Base-by-base conservation (phyloP, 1,284 basidiomycete genomes). In the Sphagnurus paluster region DNA sequence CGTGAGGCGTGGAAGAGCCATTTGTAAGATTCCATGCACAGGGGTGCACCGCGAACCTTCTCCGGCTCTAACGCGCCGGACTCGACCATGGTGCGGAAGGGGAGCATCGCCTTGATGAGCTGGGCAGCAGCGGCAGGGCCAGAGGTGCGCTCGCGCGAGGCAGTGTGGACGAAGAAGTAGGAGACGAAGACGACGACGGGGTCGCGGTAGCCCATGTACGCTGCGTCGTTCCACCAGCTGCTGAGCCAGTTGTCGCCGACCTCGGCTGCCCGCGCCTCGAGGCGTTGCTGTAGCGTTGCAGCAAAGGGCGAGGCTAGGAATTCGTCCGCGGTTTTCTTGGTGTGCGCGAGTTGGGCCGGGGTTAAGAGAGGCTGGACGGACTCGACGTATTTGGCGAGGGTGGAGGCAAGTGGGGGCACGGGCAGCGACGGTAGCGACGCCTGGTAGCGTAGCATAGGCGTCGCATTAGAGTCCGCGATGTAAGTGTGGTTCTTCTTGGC, bases 201-300 rank as follows among this genome's bases (percentile, higher is more conserved):
- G 57, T 97, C 92, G 38, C 91, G 78, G 59, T 90, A 90, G 4
- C 71, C 84, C 84, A 90, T 87, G 63, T 90, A 91, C 19, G 94
- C 95, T 7, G 69, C 80, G 33, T 98, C 92, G 68, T 98, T 97
- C 96, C 96, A 99, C 96, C 96, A 99, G 48, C 97, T 93, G 44
- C 80, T 79, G 25, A 99, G 77, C 96, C 96, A 99, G 72, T 79
- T 95, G 56, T 81, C 80, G 41, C 70, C 67, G 11, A 65, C 64
- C 0, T 79, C 74, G n/a, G 80, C 75, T 0, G 73, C 91, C 4
- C 94, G 80, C 21, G 78, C 75, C 60, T 92, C 74, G 30, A 98
- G 76, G 3, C 96, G 76, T 46, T 74, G 67, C 69, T 98, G 95
- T n/a, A 98, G 78, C 49, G 83, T 79, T 33, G 79, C 76, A 6